Evolutionary conservation across 345 rosid genomes (phyloP), one percentile per base, ranked within the genome.

Genomic region (Hibiscus mutabilis): DNA sequence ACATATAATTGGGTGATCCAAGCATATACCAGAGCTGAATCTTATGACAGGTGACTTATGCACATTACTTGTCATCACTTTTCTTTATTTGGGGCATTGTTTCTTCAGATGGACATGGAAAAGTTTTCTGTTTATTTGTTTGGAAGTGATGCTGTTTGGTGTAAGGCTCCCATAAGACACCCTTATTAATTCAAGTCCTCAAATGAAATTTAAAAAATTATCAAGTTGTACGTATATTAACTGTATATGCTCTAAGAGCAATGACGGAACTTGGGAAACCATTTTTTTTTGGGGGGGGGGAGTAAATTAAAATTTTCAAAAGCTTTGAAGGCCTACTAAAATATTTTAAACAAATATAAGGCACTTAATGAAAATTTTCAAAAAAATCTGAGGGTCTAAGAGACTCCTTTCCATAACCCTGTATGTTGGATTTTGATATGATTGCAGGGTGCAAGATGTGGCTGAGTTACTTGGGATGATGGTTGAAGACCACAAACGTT

Each of bases 381-480:
- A 40, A 40, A 8, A 40, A 40, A 40, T 8, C 2, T 40, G 44
- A 40, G 44, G 44, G 12, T 40, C 44, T 40, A 40, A 40, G 44
- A 40, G 44, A 40, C 12, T 35, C 29, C 29, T 5, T 33, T 40
- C 44, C 44, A 40, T 40, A 40, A 40, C 44, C 12, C 44, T 10
- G 18, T 42, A 53, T 8, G 59, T 57, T 25, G 73, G 75, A 62
- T 42, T 69, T 66, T 79, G 27, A 73, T 63, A 69, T 78, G 80
- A 79, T 71, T 65, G 68, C 73, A 94, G 98, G 82, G 96, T 88
- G 53, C 97, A 91, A 75, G 97, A 94, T 83, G 98, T 94, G 76
- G 93, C 95, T 56, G 97, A 94, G 82, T 81, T 94, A 77, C 96
- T 94, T 75, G 98, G 98, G 55, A 89, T 94, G 97, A 94, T 94